Base-by-base conservation (phyloP, 179 eudicot species). In the Gypsophila paniculata region DNA sequence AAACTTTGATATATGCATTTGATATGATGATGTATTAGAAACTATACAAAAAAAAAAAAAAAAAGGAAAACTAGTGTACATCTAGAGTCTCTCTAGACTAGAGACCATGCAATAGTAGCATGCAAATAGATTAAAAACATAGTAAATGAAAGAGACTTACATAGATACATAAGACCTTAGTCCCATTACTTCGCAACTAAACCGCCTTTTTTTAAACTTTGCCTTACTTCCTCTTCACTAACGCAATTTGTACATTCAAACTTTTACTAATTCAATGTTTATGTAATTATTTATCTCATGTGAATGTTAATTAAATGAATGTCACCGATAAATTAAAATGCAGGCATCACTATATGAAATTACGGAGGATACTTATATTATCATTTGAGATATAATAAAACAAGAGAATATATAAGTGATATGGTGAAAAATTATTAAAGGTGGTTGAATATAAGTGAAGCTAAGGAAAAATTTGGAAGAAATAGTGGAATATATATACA, bases 131-230 rank as follows among this genome's bases (percentile, higher is more conserved):
- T 42, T 42, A 42, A 25, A 32, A 42, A 13, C 7, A n/a, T 68
- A 73, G 17, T 22, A 42, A 48, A 44, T 1, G 65, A 57, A n/a
- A n/a, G 39, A 61, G 25, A 71, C 85, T 78, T 42, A 82, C 85
- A 79, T 75, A 22, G 82, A 79, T 52, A 70, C 71, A 54, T 70
- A 76, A 23, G 83, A 73, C 22, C 86, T 71, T 71, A 79, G 86
- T 68, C 82, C 80, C 82, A 82, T 77, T 5, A 14, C n/a, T 68
- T 52, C 26, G 17, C 36, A 29, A 29, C 34, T 72, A 52, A n/a
- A n/a, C n/a, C n/a, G n/a, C n/a, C n/a, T n/a, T n/a, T n/a, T n/a
- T n/a, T n/a, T n/a, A n/a, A n/a, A n/a, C n/a, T n/a, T n/a, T n/a
- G n/a, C n/a, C n/a, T 13, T 51, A 72, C n/a, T 8, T 53, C 61